Conservation (phyloP, 2,329 filamentous ascomycete genomes). For the Stachybotrys echinatus region DNA sequence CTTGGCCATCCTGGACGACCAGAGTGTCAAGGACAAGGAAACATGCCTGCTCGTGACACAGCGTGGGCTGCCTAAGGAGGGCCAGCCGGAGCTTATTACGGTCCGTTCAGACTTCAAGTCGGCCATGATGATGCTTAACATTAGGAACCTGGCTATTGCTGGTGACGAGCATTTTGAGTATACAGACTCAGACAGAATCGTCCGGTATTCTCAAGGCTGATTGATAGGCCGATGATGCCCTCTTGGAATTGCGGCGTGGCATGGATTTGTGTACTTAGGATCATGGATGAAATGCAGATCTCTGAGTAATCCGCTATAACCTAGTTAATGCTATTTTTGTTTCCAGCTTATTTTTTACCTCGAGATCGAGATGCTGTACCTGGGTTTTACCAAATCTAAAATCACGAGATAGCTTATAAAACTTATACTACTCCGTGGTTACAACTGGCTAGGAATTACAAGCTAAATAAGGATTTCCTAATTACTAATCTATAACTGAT, state of each 20-base stretch:
- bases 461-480: no score
- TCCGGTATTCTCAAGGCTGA: conserved; percentile 1
- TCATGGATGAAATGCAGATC: neutral
- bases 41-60: conserved; percentile 1
- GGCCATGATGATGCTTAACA: neutral
- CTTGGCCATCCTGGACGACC: neutral
- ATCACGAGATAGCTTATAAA: no score
- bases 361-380: neutral
- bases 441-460: no score
- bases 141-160: neutral
- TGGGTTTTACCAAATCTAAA: no score
- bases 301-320: neutral
- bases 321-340: neutral
- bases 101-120: conserved; percentile 1
- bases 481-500: no score
- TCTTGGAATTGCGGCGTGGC: neutral
- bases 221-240: neutral
- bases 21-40: conserved; percentile 1
- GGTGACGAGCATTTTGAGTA: conserved; percentile 1
- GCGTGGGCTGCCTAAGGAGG: neutral
- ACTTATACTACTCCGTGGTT: no score
- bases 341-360: neutral
- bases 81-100: neutral
- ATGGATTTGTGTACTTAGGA: no score
- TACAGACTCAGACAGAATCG: neutral